These are phyloP conservation scores for Acacia melanoxylon DNA, from an alignment of 306 rosid genomes.

Conservation along the genomic window DNA sequence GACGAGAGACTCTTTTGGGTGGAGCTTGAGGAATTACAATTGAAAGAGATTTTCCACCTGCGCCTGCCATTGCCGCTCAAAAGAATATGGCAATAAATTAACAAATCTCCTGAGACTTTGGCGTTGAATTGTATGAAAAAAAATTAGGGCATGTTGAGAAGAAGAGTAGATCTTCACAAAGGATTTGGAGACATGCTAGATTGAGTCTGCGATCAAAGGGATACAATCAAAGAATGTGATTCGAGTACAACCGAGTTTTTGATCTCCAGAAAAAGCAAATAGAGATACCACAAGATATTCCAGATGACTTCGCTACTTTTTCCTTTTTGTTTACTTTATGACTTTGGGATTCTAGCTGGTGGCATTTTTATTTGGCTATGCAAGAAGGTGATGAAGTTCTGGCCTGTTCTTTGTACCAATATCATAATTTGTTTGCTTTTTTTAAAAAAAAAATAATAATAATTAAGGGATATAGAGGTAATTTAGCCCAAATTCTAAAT, in stretches of 20 bases:
- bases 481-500: no score
- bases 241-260: not conserved
- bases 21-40: conserved; percentile 49
- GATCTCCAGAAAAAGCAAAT: not conserved
- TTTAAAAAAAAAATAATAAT: no score
- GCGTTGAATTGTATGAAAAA: not conserved
- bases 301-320: not conserved
- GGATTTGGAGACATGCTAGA: not conserved
- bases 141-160: not conserved
- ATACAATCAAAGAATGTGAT: not conserved
- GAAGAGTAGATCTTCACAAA: not conserved
- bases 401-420: no score
- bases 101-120: not conserved
- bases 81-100: not conserved
- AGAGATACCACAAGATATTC: not conserved
- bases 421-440: no score
- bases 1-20: conserved; percentile 41
- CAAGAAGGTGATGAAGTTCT: no score
- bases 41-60: conserved; percentile 71
- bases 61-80: conserved; percentile 17
- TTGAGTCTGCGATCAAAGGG: not conserved
- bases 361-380: no score
- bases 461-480: no score
- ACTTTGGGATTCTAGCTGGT: not conserved
- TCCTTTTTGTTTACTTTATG: not conserved